A percentile compares a stretch with the other conserved stretches of the same genome.
These are phyloP conservation scores for Collybiopsis confluens DNA, from an alignment of 768 basidiomycete genomes.

Conservation along the genomic window DNA sequence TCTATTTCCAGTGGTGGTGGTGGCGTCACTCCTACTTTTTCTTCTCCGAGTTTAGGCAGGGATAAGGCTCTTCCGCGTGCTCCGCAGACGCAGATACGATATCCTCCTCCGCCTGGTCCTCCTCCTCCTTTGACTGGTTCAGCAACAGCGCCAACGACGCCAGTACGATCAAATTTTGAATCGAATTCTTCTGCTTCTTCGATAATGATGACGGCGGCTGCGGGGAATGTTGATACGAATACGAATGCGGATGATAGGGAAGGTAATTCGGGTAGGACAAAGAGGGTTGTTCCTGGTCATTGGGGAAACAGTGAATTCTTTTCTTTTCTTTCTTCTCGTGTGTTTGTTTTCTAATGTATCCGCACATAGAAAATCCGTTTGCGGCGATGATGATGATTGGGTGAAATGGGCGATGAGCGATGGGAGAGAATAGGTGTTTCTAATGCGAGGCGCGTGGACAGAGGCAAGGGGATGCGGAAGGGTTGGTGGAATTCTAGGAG, in stretches of 20 bases:
- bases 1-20: not conserved
- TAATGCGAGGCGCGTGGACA: no score
- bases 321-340: not conserved
- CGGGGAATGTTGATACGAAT: no score
- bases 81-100: not conserved
- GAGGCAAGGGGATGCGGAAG: no score
- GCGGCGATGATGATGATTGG: constrained; percentile 22
- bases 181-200: not conserved
- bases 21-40: no score
- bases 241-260: not conserved
- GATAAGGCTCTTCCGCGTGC: not conserved
- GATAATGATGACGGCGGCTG: not conserved
- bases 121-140: not conserved
- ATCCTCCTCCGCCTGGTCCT: not conserved
- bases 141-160: not conserved
- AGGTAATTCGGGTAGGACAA: not conserved
- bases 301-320: constrained; percentile 15
- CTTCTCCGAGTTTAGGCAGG: not conserved
- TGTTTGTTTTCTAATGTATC: not conserved
- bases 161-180: no score
- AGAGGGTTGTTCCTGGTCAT: not conserved
- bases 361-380: constrained; percentile 31
- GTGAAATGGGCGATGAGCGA: not conserved
- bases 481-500: no score
- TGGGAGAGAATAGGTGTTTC: no score